These are phyloP conservation scores for Setomelanomma holmii DNA, from an alignment of 2,329 filamentous ascomycete genomes.

Conservation along the genomic window DNA sequence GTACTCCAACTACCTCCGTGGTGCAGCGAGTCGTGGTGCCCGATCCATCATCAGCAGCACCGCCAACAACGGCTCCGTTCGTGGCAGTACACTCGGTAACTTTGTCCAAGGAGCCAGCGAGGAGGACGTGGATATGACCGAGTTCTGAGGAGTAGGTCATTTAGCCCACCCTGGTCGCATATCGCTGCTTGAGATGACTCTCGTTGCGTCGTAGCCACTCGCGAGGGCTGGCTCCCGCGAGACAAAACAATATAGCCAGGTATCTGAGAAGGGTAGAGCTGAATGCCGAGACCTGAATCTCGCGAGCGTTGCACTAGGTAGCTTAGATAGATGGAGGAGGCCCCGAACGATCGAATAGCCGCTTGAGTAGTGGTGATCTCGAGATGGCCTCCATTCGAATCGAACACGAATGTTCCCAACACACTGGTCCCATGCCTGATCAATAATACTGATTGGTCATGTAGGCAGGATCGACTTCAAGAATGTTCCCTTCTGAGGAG, in stretches of 20 bases:
- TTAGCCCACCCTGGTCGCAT: not conserved
- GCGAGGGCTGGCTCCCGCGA: conserved; percentile 27
- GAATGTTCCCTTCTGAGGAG: conserved; percentile 15
- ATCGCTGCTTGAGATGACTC: not conserved
- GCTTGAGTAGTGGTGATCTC: not conserved
- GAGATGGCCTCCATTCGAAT: conserved; percentile 3
- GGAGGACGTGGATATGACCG: not conserved
- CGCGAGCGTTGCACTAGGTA: not conserved
- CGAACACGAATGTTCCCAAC: not conserved
- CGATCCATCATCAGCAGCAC: conserved; percentile 10
- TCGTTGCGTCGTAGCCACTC: conserved; percentile 23
- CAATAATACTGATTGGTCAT: conserved; percentile 6
- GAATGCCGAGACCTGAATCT: too few species aligned
- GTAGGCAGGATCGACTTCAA: conserved; percentile 46
- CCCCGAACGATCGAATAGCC: not conserved
- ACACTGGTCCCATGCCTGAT: not conserved
- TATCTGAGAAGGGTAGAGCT: too few species aligned
- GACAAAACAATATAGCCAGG: conserved; percentile 24
- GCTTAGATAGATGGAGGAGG: not conserved
- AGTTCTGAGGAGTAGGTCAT: conserved; percentile 1
- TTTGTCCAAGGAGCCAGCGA: not conserved
- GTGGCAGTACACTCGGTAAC: not conserved
- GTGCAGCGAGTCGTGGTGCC: conserved; percentile 18
- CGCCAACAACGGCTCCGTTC: not conserved
- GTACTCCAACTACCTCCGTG: conserved; percentile 27